Base-by-base conservation (phyloP, 108 stramenopile species). In the Nitzschia putrida region DNA sequence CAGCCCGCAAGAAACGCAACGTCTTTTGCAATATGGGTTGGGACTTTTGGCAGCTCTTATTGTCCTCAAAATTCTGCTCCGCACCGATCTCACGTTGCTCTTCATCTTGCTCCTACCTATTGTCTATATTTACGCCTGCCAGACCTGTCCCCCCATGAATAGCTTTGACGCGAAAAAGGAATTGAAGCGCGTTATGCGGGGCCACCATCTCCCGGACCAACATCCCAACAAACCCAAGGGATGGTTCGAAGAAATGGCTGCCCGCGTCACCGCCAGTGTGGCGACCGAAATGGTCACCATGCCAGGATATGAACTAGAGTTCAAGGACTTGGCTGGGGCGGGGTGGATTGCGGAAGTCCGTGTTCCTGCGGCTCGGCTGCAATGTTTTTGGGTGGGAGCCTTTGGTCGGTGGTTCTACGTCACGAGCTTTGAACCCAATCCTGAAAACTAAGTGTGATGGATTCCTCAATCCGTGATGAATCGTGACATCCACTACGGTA, bases 141-240 rank as follows among this genome's bases (percentile, higher is more conserved):
- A 73, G 54, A 87, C 71, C 12, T 86, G 84, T 45, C 92, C 92
- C 13, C 45, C 80, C 25, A 54, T 47, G 6, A 60, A 71, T 6
- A 76, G 84, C 0, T 93, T 93, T 68, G 87, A 93, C 76, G 78
- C 87, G 53, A 90, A 90, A 53, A 76, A 77, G 43, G 82, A 93
- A 66, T 56, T 93, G 24, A 88, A 89, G 53, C 61, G 87, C 8
- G 89, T 90, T 41, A 56, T 93, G 65, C 65, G 92, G 40, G 91
- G 92, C 5, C 72, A 83, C 24, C 85, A 88, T 42, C 75, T 90
- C n/a, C 88, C 92, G 8, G 86, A 82, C 41, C 73, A 80, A 21
- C 71, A 85, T 47, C 86, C 82, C 23, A 50, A 79, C n/a, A 83
- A 89, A 55, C 88, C 92, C 40, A 83, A 76, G 70, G 83, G 80